Evolutionary conservation across 768 basidiomycete genomes (phyloP).

Genomic region (Saitozyma sp.): DNA sequence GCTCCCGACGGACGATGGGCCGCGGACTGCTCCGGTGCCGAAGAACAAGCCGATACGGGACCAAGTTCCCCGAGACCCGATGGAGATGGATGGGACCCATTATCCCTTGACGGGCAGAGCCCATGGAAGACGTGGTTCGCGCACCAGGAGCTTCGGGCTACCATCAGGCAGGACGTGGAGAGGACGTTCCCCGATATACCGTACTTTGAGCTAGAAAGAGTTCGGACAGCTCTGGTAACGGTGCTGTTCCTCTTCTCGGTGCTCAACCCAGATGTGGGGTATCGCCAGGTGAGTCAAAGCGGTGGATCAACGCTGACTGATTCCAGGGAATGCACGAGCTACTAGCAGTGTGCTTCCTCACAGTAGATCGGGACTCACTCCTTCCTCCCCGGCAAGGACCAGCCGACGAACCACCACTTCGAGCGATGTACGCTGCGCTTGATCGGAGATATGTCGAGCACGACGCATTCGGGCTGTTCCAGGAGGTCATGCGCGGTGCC

Average conservation of each 20-base stretch:
- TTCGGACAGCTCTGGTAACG: conserved; percentile 78
- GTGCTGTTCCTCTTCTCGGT: conserved; percentile 82
- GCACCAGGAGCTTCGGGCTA: conserved; percentile 81
- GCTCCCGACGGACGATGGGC: conserved; percentile 52
- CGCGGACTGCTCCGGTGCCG: conserved; percentile 40
- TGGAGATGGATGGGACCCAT: conserved; percentile 45
- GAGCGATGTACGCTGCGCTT: conserved; percentile 38
- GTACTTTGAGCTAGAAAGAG: conserved; percentile 75
- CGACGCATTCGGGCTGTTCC: conserved; percentile 84
- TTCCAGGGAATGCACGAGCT: conserved; percentile 88
- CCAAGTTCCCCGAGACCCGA: conserved; percentile 4
- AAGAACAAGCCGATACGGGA: conserved; percentile 7
- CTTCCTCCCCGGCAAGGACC: not conserved
- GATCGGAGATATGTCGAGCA: conserved; percentile 55
- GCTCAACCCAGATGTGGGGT: conserved; percentile 78
- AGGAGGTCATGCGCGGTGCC: conserved; percentile 71
- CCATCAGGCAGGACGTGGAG: conserved; percentile 90
- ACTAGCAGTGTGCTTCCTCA: conserved; percentile 80
- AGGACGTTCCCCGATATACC: conserved; percentile 97
- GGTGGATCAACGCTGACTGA: not conserved
- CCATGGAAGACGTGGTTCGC: conserved; percentile 96
- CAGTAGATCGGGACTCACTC: conserved; percentile 79
- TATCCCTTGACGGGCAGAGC: conserved; percentile 61
- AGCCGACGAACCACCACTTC: not conserved
- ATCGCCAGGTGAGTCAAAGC: conserved; percentile 64